Evolutionary conservation across 495 filamentous ascomycete genomes (phyloP).

Genomic region (Penicillium verhagenii): DNA sequence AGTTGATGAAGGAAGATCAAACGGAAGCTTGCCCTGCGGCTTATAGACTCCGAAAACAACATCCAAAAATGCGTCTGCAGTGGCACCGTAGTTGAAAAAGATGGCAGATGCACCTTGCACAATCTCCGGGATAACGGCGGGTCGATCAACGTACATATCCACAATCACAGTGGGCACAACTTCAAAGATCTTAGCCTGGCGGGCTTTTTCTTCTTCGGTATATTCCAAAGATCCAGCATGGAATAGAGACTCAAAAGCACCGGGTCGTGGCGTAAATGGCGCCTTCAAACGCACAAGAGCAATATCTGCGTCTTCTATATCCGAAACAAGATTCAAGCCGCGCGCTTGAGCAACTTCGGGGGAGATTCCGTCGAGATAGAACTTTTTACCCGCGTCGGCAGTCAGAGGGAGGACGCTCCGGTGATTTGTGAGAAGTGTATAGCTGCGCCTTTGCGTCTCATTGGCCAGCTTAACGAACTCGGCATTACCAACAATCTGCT

Average conservation of each 20-base stretch:
- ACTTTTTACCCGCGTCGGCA: not conserved
- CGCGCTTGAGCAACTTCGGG: not conserved
- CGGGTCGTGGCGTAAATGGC: conserved; percentile 29
- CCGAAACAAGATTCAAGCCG: not conserved
- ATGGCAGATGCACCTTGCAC: not conserved
- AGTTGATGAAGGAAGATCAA: not conserved
- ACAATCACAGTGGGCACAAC: not conserved
- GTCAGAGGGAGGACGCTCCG: not conserved
- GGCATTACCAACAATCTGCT: conserved; percentile 28
- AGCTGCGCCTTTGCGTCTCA: conserved; percentile 30
- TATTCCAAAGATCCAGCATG: conserved; percentile 38
- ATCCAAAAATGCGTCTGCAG: not conserved
- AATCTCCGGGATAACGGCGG: not conserved
- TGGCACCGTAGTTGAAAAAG: not conserved
- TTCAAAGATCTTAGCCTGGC: conserved; percentile 9
- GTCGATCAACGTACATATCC: not conserved
- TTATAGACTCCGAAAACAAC: not conserved
- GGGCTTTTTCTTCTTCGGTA: conserved; percentile 23
- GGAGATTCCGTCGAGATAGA: not conserved
- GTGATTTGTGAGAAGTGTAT: conserved; percentile 36
- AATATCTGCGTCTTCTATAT: conserved; percentile 28
- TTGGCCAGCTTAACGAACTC: conserved; percentile 22
- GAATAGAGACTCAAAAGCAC: conserved; percentile 28
- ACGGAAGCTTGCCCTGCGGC: not conserved
- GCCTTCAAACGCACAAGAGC: conserved; percentile 33